These are phyloP conservation scores for Cytospora paraplurivora DNA, from an alignment of 2,329 filamentous ascomycete genomes.

Conservation along the genomic window DNA sequence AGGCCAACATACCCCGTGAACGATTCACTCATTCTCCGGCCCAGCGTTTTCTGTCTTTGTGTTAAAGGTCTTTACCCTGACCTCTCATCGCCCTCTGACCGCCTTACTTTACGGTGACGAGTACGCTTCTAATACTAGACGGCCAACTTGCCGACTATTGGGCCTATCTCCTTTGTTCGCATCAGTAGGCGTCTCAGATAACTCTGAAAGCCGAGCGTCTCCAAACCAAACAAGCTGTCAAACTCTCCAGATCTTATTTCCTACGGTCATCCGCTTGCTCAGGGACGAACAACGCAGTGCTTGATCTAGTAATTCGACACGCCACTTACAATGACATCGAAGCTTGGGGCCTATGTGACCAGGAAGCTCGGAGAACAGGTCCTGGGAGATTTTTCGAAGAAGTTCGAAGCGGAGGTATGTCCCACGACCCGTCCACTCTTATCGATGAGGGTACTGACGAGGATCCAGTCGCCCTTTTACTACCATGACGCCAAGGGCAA, in stretches of 20 bases:
- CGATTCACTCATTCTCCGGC: neutral
- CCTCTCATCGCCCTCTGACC: slow-evolving; percentile 8
- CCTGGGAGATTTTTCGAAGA: slow-evolving; percentile 23
- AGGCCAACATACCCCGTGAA: neutral
- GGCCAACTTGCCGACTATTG: neutral
- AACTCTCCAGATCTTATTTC: neutral
- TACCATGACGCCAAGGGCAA: slow-evolving; percentile 64
- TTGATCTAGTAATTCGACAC: neutral
- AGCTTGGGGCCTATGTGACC: neutral
- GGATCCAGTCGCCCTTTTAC: slow-evolving; percentile 80
- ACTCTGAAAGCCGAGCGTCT: neutral
- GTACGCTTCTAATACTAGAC: slow-evolving; percentile 7
- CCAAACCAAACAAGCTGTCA: neutral
- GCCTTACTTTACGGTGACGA: slow-evolving; percentile 15
- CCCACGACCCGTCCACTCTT: neutral
- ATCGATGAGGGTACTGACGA: neutral
- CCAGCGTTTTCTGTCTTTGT: slow-evolving; percentile 7
- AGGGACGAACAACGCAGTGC: neutral
- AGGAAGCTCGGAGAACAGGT: slow-evolving; percentile 12
- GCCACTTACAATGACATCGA: slow-evolving; percentile 7
- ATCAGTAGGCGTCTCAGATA: neutral
- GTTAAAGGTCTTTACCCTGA: slow-evolving; percentile 6
- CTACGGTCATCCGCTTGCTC: neutral
- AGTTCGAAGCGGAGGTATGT: slow-evolving; percentile 34
- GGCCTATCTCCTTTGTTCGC: neutral